A percentile compares a stretch with the other conserved stretches of the same genome.
Evolutionary conservation across 2,329 filamentous ascomycete species (phyloP).

Genomic region (Akanthomyces dipterigenus): DNA sequence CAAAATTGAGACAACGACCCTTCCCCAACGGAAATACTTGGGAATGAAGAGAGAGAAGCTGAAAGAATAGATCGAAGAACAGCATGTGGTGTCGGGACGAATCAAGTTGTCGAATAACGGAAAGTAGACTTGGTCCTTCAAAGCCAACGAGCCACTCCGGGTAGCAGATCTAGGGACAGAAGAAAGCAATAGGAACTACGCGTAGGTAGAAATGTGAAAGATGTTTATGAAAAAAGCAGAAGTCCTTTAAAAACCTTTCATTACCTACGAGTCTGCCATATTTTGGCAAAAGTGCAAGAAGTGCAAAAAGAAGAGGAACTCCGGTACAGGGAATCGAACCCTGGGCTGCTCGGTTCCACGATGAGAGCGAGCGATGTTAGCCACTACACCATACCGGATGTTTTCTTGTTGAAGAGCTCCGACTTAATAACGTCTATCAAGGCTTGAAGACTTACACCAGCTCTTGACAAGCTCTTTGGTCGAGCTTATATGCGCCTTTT

Average conservation of each 20-base stretch:
- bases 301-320: slow-evolving; percentile 14
- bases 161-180: too few relatives aligned
- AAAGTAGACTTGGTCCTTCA: too few relatives aligned
- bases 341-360: slow-evolving; percentile 25
- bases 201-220: too few relatives aligned
- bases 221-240: not conserved
- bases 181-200: too few relatives aligned
- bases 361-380: slow-evolving; percentile 31
- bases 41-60: too few relatives aligned
- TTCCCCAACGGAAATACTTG: not conserved
- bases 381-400: slow-evolving; percentile 31
- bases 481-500: not conserved
- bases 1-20: not conserved
- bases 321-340: slow-evolving; percentile 31
- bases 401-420: not conserved
- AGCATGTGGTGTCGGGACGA: too few relatives aligned
- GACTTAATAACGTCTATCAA: not conserved
- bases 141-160: too few relatives aligned
- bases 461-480: too few relatives aligned
- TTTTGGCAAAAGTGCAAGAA: not conserved
- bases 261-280: not conserved
- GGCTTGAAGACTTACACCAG: too few relatives aligned
- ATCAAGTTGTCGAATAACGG: too few relatives aligned
- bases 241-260: not conserved
- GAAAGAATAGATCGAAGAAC: not conserved